Conservation (phyloP, 306 rosid species). For the Trifolium fragiferum region DNA sequence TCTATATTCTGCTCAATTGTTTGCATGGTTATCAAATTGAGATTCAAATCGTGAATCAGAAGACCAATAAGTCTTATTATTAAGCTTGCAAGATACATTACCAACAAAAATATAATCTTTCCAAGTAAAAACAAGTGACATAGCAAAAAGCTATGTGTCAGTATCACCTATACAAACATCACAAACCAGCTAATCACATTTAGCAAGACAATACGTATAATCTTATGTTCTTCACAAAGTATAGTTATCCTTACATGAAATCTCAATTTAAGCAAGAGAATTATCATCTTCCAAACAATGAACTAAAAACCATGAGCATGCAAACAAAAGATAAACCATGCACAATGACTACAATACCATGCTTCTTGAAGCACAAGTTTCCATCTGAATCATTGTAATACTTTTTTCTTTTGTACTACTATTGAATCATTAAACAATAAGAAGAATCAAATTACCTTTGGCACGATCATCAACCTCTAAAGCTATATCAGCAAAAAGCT, state of each 20-base stretch:
- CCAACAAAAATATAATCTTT: background rate
- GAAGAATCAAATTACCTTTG: conserved; percentile 55
- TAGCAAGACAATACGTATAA: conserved; percentile 7
- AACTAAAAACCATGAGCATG: conserved; percentile 28
- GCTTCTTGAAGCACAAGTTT: conserved; percentile 18
- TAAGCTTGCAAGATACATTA: background rate
- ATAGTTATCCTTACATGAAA: conserved; percentile 1
- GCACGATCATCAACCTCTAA: conserved; percentile 94
- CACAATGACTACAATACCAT: conserved; percentile 2
- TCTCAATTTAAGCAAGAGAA: background rate
- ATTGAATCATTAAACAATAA: background rate
- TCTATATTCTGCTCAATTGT: background rate
- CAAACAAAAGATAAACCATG: conserved; percentile 13
- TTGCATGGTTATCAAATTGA: background rate
- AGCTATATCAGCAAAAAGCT: conserved; percentile 90
- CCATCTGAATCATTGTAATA: background rate
- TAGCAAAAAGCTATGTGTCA: background rate
- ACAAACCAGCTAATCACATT: conserved; percentile 1
- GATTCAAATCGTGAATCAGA: background rate
- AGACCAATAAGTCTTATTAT: background rate
- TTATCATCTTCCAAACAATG: background rate
- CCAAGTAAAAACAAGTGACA: background rate
- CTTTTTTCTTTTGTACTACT: background rate
- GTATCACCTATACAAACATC: background rate
- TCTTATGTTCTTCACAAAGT: conserved; percentile 8